Base-by-base conservation (phyloP, 2,329 filamentous ascomycete species). In the Volutella citrinella region DNA sequence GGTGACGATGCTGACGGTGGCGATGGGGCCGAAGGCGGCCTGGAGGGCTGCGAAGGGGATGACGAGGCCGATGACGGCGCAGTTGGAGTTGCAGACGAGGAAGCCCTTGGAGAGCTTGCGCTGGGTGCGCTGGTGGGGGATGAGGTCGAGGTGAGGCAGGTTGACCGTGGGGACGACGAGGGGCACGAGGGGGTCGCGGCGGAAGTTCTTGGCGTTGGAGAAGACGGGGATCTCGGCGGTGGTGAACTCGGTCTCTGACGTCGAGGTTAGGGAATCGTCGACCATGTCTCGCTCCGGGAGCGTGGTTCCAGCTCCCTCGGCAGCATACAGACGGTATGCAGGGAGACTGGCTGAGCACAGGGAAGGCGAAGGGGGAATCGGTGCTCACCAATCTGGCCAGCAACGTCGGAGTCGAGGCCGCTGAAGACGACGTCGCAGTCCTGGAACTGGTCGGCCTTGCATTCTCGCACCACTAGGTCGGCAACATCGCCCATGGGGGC, bases 201-300 rank as follows among this genome's bases (percentile, higher is more conserved):
- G 85, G 75, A 95, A 88, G 77, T 96, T 97, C 68, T 96, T 96
- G 32, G 93, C 90, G 64, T 97, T 98, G 54, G 89, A 95, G 72
- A 98, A 97, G 60, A 96, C 85, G 54, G 87, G 81, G 32, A 96
- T 80, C 56, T 95, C 82, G 42, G 88, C 83, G 58, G 84, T 84
- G 56, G 95, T 76, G 64, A 97, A 97, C 50, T 86, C 86, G 77
- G 87, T 87, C 65, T 97, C 90, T 90, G 52, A n/a, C n/a, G n/a
- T n/a, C n/a, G n/a, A n/a, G n/a, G n/a, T n/a, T n/a, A n/a, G n/a
- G n/a, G n/a, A n/a, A n/a, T n/a, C n/a, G n/a, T n/a, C n/a, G n/a
- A n/a, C n/a, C n/a, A n/a, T n/a, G n/a, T n/a, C n/a, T n/a, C n/a
- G n/a, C n/a, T n/a, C n/a, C n/a, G n/a, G n/a, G n/a, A n/a, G n/a